phyloP scores from a whole-genome alignment of 495 filamentous ascomycete genomes.

The Peziza echinospora region DNA sequence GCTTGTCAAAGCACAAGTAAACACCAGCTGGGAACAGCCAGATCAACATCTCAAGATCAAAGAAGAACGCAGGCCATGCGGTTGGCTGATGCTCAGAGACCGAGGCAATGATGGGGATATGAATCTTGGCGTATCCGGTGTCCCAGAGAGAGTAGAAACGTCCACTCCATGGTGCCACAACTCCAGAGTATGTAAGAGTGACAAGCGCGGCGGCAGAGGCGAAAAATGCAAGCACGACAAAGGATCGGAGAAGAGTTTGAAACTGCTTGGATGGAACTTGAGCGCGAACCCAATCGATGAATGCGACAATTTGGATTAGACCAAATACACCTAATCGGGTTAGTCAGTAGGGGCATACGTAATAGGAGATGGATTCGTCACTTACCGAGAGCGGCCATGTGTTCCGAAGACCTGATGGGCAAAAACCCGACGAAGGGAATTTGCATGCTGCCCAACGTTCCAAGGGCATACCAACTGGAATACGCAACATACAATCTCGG shows the following conservation, averaged over 20 bases:
- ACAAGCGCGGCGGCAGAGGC: constrained; percentile 53
- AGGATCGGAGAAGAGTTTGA: constrained; percentile 56
- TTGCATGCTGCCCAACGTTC: constrained; percentile 96
- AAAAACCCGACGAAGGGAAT: constrained; percentile 97
- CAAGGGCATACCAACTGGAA: constrained; percentile 92
- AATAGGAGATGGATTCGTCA: constrained; percentile 3
- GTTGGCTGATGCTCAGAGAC: constrained; percentile 99
- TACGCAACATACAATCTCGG: constrained; percentile 87
- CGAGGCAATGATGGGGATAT: constrained; percentile 98
- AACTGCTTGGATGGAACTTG: constrained; percentile 85
- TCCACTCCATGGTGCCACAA: constrained; percentile 94
- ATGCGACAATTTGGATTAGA: constrained; percentile 79
- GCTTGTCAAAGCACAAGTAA: constrained; percentile 87
- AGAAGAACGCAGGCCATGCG: constrained; percentile 99
- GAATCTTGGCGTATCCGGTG: constrained; percentile 96
- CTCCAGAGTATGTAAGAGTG: constrained; percentile 60
- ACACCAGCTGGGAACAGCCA: constrained; percentile 98
- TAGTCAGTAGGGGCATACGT: background rate
- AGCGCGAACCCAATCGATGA: constrained; percentile 72
- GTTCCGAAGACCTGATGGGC: constrained; percentile 89
- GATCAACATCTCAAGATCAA: constrained; percentile 93
- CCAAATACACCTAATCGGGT: constrained; percentile 69
- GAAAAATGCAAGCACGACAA: constrained; percentile 54
- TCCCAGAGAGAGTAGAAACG: constrained; percentile 99
- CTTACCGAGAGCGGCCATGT: constrained; percentile 90